phyloP scores from a whole-genome alignment of 1,284 basidiomycete species.

The Apiotrichum veenhuisii region DNA sequence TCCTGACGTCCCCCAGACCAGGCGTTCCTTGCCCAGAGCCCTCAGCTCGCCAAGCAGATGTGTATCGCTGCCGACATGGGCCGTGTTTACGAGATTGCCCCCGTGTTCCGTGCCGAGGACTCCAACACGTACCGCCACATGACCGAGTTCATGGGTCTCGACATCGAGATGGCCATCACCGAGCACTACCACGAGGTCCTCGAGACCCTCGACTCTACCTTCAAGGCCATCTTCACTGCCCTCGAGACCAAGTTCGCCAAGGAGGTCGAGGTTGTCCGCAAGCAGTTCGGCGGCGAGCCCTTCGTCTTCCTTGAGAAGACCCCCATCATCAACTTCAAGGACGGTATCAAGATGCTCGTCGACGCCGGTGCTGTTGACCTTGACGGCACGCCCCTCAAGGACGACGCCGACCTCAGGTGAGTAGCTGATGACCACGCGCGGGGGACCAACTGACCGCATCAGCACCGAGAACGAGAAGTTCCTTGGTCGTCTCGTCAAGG shows the following conservation, averaged over 20 bases:
- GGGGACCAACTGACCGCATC: background rate
- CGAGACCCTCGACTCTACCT: conserved; percentile 77
- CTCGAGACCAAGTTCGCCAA: conserved; percentile 70
- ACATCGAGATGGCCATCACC: conserved; percentile 98
- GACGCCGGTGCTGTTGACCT: conserved; percentile 66
- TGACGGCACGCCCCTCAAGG: conserved; percentile 56
- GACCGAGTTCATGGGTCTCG: conserved; percentile 97
- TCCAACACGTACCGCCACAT: conserved; percentile 96
- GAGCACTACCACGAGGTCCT: conserved; percentile 97
- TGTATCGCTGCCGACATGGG: conserved; percentile 98
- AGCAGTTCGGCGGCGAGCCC: conserved; percentile 86
- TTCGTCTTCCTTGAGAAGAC: conserved; percentile 83
- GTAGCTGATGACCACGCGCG: conserved; percentile 54
- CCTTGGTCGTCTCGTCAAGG: conserved; percentile 80
- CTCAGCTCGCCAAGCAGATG: conserved; percentile 99
- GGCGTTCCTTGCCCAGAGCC: conserved; percentile 93
- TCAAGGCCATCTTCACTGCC: conserved; percentile 77
- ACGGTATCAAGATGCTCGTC: conserved; percentile 81
- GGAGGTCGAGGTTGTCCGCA: conserved; percentile 74
- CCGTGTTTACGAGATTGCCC: conserved; percentile 93
- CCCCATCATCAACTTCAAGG: conserved; percentile 73
- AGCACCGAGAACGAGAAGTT: conserved; percentile 69
- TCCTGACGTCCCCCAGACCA: background rate
- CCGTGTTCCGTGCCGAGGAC: conserved; percentile 94
- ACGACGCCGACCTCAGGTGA: conserved; percentile 71